Evolutionary conservation across 176 grass and related monocot genomes (phyloP).

Genomic region (Echinochloa phyllopogon): DNA sequence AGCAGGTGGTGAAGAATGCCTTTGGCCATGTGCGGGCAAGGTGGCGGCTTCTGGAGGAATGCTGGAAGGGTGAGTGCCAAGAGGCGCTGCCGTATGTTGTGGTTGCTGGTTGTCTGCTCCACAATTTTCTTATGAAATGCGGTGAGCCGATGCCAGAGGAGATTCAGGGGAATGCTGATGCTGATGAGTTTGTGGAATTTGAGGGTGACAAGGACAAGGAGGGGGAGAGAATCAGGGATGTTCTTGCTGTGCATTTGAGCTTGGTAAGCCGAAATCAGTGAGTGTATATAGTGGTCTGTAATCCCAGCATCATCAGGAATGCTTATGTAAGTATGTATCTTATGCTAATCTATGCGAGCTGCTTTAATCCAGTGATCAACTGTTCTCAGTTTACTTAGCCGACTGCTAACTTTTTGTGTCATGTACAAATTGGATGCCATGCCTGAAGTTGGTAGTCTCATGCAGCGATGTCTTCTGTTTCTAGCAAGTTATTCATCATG

Average conservation of each 20-base stretch:
- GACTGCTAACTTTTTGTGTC: not conserved
- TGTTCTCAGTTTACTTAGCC: not conserved
- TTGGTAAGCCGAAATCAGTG: constrained; percentile 51
- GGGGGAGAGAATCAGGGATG: constrained; percentile 78
- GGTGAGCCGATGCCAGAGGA: constrained; percentile 54
- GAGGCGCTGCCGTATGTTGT: constrained; percentile 86
- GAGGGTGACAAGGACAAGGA: constrained; percentile 71
- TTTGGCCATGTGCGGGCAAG: constrained; percentile 68
- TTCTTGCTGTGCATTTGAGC: constrained; percentile 74
- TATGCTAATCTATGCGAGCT: constrained; percentile 22
- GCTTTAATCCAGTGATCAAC: constrained; percentile 13
- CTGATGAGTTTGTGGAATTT: constrained; percentile 58
- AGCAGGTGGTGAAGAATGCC: constrained; percentile 56
- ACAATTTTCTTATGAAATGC: constrained; percentile 76
- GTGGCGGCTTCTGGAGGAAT: constrained; percentile 73
- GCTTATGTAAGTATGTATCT: constrained; percentile 36
- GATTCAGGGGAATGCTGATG: constrained; percentile 20
- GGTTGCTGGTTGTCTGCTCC: constrained; percentile 73
- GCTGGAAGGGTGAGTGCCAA: constrained; percentile 83
- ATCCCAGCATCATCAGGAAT: constrained; percentile 26
- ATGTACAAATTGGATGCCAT: not conserved
- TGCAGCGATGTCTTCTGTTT: not conserved
- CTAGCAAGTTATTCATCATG: not conserved
- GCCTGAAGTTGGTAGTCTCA: not conserved
- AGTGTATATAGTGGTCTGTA: constrained; percentile 29